Conservation (phyloP, 116 monocot species). For the Dioscorea cayenensis region DNA sequence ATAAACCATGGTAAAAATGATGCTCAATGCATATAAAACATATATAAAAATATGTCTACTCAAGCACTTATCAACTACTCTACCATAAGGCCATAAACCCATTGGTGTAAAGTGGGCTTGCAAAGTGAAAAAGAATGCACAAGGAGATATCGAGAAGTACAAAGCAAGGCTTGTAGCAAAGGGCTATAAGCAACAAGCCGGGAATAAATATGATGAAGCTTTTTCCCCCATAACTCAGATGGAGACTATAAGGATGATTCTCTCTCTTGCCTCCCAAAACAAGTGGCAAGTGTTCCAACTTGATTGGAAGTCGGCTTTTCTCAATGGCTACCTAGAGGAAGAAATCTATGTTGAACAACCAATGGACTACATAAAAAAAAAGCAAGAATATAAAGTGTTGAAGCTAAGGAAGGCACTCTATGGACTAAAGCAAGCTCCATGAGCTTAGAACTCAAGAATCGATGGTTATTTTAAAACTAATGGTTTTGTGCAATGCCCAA, state of each 20-base stretch:
- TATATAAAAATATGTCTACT: too few relatives aligned
- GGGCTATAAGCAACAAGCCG: background rate
- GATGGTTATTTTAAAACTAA: background rate
- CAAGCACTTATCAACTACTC: too few relatives aligned
- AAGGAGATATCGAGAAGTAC: background rate
- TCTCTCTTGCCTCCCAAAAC: too few relatives aligned
- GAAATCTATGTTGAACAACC: conserved; percentile 6
- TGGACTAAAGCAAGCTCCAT: background rate
- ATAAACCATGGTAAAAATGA: too few relatives aligned
- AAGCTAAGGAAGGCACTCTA: conserved; percentile 3
- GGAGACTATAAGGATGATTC: background rate
- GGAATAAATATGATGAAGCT: background rate
- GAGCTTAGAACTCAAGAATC: background rate
- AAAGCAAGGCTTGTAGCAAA: conserved; percentile 1
- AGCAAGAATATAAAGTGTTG: background rate
- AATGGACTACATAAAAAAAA: background rate
- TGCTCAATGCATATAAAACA: too few relatives aligned
- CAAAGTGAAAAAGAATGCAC: background rate
- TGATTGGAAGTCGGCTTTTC: background rate
- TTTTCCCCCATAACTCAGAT: background rate
- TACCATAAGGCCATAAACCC: background rate
- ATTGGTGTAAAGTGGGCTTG: conserved; percentile 7
- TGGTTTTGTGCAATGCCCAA: background rate
- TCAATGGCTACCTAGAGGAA: background rate
- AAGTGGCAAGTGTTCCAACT: background rate